Percentiles rank a stretch among this genome's conserved stretches.
Evolutionary conservation across 352 stramenopile species (phyloP).

Genomic region (Phytophthora pistaciae): DNA sequence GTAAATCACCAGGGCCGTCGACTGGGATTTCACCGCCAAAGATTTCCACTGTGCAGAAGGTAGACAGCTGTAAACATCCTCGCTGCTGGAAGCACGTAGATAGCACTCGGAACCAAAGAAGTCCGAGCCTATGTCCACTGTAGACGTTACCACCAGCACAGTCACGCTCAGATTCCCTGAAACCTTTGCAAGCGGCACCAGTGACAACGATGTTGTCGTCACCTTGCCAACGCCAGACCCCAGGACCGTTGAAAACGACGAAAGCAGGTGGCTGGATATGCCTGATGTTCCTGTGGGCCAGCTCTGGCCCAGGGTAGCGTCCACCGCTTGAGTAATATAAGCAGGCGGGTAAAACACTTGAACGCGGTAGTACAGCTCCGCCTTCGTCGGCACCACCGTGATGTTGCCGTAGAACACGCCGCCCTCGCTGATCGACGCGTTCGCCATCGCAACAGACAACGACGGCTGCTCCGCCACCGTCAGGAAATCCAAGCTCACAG

Average conservation of each 20-base stretch:
- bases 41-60: slow-evolving; percentile 20
- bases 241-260: slow-evolving; percentile 12
- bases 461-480: slow-evolving; percentile 21
- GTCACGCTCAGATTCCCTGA: slow-evolving; percentile 27
- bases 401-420: slow-evolving; percentile 17
- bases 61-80: slow-evolving; percentile 13
- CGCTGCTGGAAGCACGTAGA: slow-evolving; percentile 2
- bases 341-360: slow-evolving; percentile 23
- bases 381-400: slow-evolving; percentile 30
- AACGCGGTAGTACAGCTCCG: slow-evolving; percentile 23
- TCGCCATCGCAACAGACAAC: slow-evolving; percentile 13
- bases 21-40: slow-evolving; percentile 10
- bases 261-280: slow-evolving; percentile 9
- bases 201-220: slow-evolving; percentile 3
- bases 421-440: slow-evolving; percentile 20
- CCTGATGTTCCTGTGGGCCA: slow-evolving; percentile 6
- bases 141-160: slow-evolving; percentile 25
- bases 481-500: slow-evolving; percentile 29
- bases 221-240: slow-evolving; percentile 4
- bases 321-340: slow-evolving; percentile 7
- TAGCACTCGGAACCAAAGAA: slow-evolving; percentile 35
- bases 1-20: slow-evolving; percentile 13
- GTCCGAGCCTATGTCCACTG: slow-evolving; percentile 14
- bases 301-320: background rate
- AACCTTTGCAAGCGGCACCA: slow-evolving; percentile 15